phyloP scores from a whole-genome alignment of 179 eudicot genomes.

The Spinacia oleracea region DNA sequence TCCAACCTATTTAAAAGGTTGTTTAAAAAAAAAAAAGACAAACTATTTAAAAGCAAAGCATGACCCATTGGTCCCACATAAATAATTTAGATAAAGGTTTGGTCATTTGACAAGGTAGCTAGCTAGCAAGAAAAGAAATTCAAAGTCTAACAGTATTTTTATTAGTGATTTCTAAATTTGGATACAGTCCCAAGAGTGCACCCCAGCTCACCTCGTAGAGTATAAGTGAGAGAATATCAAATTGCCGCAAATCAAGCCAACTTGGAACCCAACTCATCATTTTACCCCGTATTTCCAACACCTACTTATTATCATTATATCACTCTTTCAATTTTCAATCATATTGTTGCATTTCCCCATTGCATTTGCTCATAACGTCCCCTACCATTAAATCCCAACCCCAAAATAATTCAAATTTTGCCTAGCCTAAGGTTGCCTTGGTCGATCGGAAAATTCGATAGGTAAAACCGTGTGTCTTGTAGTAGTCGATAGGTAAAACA shows the following conservation, averaged over 20 bases:
- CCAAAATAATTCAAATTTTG: too few species aligned
- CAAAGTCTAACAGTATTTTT: background rate
- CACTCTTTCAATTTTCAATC: conserved; percentile 9
- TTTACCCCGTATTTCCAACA: conserved; percentile 5
- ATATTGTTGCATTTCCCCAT: background rate
- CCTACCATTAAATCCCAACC: too few species aligned
- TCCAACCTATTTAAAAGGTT: too few species aligned
- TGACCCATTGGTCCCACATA: background rate
- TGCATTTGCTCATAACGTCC: background rate
- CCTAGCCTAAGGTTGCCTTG: too few species aligned
- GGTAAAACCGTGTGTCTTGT: too few species aligned
- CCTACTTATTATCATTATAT: background rate
- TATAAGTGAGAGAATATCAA: conserved; percentile 22
- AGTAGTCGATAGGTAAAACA: too few species aligned
- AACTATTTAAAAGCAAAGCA: conserved; percentile 4
- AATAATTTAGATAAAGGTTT: background rate
- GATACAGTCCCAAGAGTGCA: conserved; percentile 17
- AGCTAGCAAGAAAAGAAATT: background rate
- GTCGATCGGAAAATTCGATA: too few species aligned
- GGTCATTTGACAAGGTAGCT: background rate
- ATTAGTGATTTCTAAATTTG: background rate
- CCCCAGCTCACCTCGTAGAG: conserved; percentile 35
- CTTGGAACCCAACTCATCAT: conserved; percentile 42
- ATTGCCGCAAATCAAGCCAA: conserved; percentile 56
- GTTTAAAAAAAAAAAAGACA: too few species aligned